phyloP scores from a whole-genome alignment of 306 rosid species.

The Sicyos edulis region DNA sequence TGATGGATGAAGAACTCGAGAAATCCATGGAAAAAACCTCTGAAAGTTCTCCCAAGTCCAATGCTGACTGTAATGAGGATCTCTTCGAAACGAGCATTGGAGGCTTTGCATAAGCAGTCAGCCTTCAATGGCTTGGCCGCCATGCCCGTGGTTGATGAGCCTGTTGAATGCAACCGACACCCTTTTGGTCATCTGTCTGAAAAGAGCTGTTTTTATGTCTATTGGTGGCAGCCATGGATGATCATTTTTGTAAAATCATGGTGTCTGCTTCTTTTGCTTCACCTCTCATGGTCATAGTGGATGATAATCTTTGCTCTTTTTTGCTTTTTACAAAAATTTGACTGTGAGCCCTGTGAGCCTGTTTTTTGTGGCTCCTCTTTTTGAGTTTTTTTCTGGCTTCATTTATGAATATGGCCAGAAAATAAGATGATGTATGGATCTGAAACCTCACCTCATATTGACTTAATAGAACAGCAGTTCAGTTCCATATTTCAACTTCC shows the following conservation, averaged over 20 bases:
- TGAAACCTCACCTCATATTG: not conserved
- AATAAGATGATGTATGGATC: constrained; percentile 7
- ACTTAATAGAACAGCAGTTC: too few relatives aligned
- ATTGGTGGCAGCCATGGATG: constrained; percentile 88
- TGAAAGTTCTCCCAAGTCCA: constrained; percentile 32
- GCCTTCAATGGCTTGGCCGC: not conserved
- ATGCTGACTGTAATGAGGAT: constrained; percentile 33
- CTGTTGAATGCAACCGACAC: constrained; percentile 23
- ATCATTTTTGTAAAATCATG: constrained; percentile 66
- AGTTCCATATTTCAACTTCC: too few relatives aligned
- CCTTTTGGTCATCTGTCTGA: constrained; percentile 61
- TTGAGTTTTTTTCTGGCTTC: constrained; percentile 16
- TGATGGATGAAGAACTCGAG: constrained; percentile 61
- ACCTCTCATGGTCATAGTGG: constrained; percentile 45
- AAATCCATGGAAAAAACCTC: constrained; percentile 33
- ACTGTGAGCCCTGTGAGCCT: constrained; percentile 12
- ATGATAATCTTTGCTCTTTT: constrained; percentile 17
- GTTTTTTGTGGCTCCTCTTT: constrained; percentile 34
- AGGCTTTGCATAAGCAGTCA: constrained; percentile 31
- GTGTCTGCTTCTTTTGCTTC: constrained; percentile 39
- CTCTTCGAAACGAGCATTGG: constrained; percentile 41
- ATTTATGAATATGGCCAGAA: constrained; percentile 11
- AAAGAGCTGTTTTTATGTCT: constrained; percentile 65
- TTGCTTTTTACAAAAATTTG: not conserved
- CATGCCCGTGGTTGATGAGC: constrained; percentile 24